A percentile compares a stretch with the other conserved stretches of the same genome.
These are phyloP conservation scores for Akebia trifoliata DNA, from an alignment of 164 flowering plant species.

Conservation along the genomic window DNA sequence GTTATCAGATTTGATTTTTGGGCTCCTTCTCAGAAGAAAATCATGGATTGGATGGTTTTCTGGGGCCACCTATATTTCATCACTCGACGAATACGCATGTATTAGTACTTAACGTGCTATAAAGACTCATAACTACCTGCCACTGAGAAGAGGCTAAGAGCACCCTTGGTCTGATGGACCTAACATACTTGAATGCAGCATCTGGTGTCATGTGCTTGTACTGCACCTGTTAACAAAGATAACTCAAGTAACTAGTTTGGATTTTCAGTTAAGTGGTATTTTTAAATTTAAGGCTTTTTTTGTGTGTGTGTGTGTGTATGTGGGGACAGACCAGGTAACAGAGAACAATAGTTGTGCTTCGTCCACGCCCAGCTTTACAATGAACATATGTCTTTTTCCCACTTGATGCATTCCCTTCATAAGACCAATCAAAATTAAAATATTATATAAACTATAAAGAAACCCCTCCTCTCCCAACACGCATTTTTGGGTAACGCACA, in stretches of 20 bases:
- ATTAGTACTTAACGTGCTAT: too few relatives aligned
- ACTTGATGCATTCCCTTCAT: slow-evolving; percentile 42
- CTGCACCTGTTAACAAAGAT: slow-evolving; percentile 42
- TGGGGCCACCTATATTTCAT: too few relatives aligned
- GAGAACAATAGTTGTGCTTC: slow-evolving; percentile 87
- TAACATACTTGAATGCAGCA: slow-evolving; percentile 60
- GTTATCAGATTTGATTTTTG: too few relatives aligned
- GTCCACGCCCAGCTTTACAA: slow-evolving; percentile 95
- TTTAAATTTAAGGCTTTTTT: neutral
- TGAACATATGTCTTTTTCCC: slow-evolving; percentile 80
- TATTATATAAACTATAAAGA: neutral
- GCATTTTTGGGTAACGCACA: too few relatives aligned
- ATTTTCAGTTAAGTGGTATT: too few relatives aligned
- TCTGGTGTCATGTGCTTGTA: slow-evolving; percentile 79
- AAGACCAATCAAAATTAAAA: neutral
- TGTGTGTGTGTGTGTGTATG: too few relatives aligned
- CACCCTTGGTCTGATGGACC: slow-evolving; percentile 75
- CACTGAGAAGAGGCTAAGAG: slow-evolving; percentile 80
- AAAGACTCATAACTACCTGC: slow-evolving; percentile 70
- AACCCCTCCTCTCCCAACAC: too few relatives aligned
- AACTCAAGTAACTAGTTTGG: too few relatives aligned
- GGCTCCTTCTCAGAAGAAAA: too few relatives aligned
- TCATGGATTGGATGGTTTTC: too few relatives aligned
- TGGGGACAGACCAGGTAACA: slow-evolving; percentile 76
- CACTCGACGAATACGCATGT: too few relatives aligned